Evolutionary conservation across 2,329 filamentous ascomycete genomes (phyloP), one percentile per base, ranked within the genome.

Genomic region (Phialocephala sp.): DNA sequence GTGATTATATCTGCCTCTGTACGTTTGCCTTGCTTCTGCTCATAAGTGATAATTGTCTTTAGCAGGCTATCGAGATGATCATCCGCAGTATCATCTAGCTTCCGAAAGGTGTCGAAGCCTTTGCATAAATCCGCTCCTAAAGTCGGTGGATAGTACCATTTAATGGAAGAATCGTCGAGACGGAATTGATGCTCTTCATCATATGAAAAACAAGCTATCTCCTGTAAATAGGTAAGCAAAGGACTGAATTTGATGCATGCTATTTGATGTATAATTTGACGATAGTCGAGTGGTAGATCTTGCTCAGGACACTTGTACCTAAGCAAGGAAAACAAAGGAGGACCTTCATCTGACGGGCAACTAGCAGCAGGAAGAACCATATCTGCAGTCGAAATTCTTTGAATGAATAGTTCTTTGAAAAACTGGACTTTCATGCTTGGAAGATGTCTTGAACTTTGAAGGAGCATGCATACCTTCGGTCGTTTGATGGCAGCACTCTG

Each of bases 161-260:
- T 88, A 70, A 99, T 76, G 0, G 92, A 94, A 2, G 90, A 91
- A 67, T 91, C 90, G 69, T 92, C 93, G 3, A 90, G 85, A 58
- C 83, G 89, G 74, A 93, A 93, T 62, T 87, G 79, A 76, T 94
- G 95, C 35, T 93, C 82, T 54, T 93, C 87, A 76, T 98, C 92
- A 79, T 95, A 98, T 9, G 94, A 98, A 80, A 98, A 99, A 79
- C 85, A 93, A 4, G 94, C 87, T 70, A 99, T 91, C 81, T 99
- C 95, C 90, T 94, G 15, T 32, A 32, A 14, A 35, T 12, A 15
- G 18, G 24, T 54, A 32, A 54, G 50, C 14, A 32, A 54, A 32
- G 4, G 45, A 27, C 20, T 35, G 24, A 35, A 54, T 1, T 20
- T 18, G 14, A 54, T 18, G 14, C n/a, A 18, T 4, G 6, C 4